A percentile compares a stretch with the other conserved stretches of the same genome.
These are phyloP conservation scores for Hypericum perforatum DNA, from an alignment of 345 rosid genomes.

Conservation along the genomic window DNA sequence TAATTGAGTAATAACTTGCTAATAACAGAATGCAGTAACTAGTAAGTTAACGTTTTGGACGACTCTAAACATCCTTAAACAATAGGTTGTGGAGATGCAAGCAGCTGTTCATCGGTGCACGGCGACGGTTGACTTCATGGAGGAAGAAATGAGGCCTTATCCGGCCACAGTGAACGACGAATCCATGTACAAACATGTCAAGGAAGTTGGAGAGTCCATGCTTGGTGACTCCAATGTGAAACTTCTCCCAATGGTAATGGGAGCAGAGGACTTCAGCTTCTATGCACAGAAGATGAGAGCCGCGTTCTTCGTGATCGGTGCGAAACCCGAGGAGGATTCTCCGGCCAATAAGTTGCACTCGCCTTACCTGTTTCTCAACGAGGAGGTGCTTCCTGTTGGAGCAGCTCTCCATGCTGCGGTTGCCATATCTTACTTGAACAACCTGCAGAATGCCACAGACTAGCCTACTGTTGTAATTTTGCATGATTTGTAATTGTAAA, in stretches of 20 bases:
- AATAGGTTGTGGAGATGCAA: constrained; percentile 51
- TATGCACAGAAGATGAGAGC: constrained; percentile 36
- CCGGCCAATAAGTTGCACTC: constrained; percentile 20
- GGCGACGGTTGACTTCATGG: constrained; percentile 42
- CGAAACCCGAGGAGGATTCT: constrained; percentile 18
- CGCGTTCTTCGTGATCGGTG: constrained; percentile 30
- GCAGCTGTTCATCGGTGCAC: constrained; percentile 50
- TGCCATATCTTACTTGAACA: constrained; percentile 38
- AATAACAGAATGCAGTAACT: neutral
- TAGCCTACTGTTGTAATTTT: neutral
- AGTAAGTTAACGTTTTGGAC: neutral
- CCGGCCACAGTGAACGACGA: constrained; percentile 53
- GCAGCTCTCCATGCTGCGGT: constrained; percentile 52
- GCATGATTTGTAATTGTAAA: too few species aligned
- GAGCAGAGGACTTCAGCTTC: constrained; percentile 59
- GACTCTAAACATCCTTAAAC: neutral
- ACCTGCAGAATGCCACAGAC: constrained; percentile 1
- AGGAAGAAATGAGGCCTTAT: constrained; percentile 33
- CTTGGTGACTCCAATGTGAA: constrained; percentile 47
- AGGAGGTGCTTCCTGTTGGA: constrained; percentile 44
- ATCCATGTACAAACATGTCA: constrained; percentile 39
- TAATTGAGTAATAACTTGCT: constrained; percentile 4
- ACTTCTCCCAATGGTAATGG: constrained; percentile 37
- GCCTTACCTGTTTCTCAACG: constrained; percentile 34
- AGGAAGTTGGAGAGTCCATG: constrained; percentile 38